These are phyloP conservation scores for Jamesozyma rosinii DNA, from an alignment of 805 yeast species.

Conservation along the genomic window DNA sequence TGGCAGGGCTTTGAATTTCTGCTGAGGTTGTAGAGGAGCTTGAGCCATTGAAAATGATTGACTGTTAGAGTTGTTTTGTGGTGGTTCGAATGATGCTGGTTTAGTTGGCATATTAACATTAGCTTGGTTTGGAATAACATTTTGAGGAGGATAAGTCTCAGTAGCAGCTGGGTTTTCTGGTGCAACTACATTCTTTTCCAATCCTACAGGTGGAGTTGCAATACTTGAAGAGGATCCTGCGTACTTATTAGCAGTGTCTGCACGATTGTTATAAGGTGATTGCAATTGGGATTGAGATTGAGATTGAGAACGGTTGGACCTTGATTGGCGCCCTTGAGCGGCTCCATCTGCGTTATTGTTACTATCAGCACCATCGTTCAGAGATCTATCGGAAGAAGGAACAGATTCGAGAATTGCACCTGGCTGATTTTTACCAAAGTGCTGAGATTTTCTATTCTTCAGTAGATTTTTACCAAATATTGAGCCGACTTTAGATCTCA, in stretches of 20 bases:
- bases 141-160: neutral
- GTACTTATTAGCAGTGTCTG: neutral
- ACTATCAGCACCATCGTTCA: neutral
- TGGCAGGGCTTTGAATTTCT: conserved; percentile 19
- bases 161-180: neutral
- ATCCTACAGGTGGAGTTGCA: conserved; percentile 1
- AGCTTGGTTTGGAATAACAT: neutral
- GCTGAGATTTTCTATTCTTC: conserved; percentile 24
- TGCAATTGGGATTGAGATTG: neutral
- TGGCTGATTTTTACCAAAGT: conserved; percentile 3
- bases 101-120: neutral
- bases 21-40: conserved; percentile 31
- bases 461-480: conserved; percentile 56
- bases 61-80: neutral
- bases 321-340: neutral
- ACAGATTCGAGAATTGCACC: neutral
- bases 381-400: neutral
- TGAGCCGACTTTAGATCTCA: conserved; percentile 68
- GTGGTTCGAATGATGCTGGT: neutral
- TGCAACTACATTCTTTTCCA: neutral
- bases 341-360: neutral
- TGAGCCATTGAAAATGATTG: conserved; percentile 23
- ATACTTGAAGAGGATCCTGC: neutral
- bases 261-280: neutral
- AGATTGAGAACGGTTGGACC: neutral